Percentiles rank a stretch among this genome's conserved stretches.
These are phyloP conservation scores for Ramichloridium luteum DNA, from an alignment of 2,329 filamentous ascomycete species.

Conservation along the genomic window DNA sequence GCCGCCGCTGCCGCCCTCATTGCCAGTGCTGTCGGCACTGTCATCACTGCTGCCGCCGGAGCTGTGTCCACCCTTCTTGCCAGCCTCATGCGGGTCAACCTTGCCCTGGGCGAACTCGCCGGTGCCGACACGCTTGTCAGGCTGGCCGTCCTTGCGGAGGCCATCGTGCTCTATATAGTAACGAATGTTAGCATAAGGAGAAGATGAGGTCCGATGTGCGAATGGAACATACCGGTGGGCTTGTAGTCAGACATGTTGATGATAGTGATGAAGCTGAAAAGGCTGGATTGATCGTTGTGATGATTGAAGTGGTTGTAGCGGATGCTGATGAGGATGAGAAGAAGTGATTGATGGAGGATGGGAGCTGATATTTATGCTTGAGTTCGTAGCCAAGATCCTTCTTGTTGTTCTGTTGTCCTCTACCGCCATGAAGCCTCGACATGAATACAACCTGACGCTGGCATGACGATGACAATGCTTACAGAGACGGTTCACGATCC, in stretches of 20 bases:
- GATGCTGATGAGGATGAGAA: conserved; percentile 6
- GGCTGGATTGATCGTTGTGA: conserved; percentile 3
- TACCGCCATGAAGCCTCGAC: too few relatives aligned
- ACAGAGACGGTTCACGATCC: too few relatives aligned
- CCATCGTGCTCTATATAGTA: conserved; percentile 28
- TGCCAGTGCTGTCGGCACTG: conserved; percentile 5
- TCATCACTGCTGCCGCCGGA: conserved; percentile 9
- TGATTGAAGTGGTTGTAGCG: conserved; percentile 5
- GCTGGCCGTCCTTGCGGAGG: conserved; percentile 31
- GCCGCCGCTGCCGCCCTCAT: conserved; percentile 12
- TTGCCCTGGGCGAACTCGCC: conserved; percentile 32
- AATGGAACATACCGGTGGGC: conserved; percentile 21
- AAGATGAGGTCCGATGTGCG: neutral
- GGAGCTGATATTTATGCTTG: conserved; percentile 1
- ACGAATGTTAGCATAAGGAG: neutral
- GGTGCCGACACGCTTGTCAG: conserved; percentile 31
- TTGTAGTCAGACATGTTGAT: conserved; percentile 26
- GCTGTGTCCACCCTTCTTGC: conserved; percentile 27
- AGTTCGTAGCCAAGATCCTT: too few relatives aligned
- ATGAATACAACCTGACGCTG: too few relatives aligned
- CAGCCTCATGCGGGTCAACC: conserved; percentile 31
- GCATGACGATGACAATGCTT: too few relatives aligned
- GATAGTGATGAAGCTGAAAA: conserved; percentile 8
- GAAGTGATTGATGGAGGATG: conserved; percentile 5
- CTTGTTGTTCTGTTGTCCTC: too few relatives aligned